Percentiles rank a stretch among this genome's conserved stretches.
Evolutionary conservation across 2,329 filamentous ascomycete species (phyloP).

Genomic region (Neofusicoccum laricinum): DNA sequence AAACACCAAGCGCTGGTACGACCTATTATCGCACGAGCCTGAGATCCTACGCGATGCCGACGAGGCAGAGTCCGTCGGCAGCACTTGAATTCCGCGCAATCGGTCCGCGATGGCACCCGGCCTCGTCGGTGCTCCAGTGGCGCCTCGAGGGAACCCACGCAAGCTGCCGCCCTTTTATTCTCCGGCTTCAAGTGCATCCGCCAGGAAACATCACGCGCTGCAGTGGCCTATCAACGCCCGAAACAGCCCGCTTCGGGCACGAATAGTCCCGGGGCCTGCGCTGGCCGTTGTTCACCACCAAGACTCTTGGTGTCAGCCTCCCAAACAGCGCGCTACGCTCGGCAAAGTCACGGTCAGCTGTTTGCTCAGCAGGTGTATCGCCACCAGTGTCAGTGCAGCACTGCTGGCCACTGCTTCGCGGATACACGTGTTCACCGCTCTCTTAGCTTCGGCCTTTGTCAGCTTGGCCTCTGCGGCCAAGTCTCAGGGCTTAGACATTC

Average conservation of each 20-base stretch:
- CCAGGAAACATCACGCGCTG: conserved; percentile 1
- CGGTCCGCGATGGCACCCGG: background rate
- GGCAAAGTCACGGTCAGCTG: background rate
- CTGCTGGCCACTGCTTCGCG: background rate
- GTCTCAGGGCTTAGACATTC: background rate
- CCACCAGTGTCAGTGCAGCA: background rate
- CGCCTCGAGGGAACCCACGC: background rate
- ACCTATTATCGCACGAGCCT: conserved; percentile 3
- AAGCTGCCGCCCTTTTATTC: background rate
- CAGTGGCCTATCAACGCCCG: background rate
- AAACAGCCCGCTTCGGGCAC: background rate
- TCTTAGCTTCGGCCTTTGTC: conserved; percentile 10
- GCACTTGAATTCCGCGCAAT: background rate
- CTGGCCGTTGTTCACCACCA: background rate
- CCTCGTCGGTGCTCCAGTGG: background rate
- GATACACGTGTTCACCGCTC: conserved; percentile 10
- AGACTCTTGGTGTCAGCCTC: background rate
- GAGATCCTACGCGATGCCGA: background rate
- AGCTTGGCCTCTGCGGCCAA: conserved; percentile 10
- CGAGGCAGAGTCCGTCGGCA: background rate
- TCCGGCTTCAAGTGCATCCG: background rate
- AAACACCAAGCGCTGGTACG: conserved; percentile 3
- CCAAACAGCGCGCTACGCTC: background rate
- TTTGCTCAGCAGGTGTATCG: background rate
- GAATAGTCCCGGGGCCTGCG: background rate